Base-by-base conservation (phyloP, 225 moss, liverwort and hornwort species). In the Takakia lepidozioides region DNA sequence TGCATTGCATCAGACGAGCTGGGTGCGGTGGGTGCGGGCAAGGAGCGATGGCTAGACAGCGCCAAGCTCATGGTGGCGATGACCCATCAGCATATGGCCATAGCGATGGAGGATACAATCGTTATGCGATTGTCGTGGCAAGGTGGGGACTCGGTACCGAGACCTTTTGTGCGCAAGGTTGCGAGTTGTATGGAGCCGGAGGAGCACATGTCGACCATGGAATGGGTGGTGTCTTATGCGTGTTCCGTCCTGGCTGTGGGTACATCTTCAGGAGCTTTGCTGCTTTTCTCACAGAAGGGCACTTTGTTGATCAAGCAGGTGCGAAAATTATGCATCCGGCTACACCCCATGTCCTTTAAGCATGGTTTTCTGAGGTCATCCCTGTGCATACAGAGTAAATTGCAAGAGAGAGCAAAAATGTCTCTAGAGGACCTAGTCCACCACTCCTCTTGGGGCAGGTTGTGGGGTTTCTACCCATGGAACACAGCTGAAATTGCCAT, bases 271-370 rank as follows among this genome's bases (percentile, higher is more conserved):
- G 91, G 98, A 42, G 91, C 85, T 48, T 72, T 91, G 23, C 52
- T 91, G 41, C 59, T 99, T 0, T 99, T 87, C 52, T 83, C 85
- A 28, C 56, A 67, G 42, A 66, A 63, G 41, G 98, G 87, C 32
- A 74, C 58, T 43, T 69, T 87, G 28, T 59, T 98, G 45, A 72
- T 98, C 39, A 91, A 85, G 57, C 90, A 98, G 90, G 90, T 80
- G 38, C 18, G n/a, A n/a, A n/a, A n/a, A n/a, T n/a, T n/a, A n/a
- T n/a, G n/a, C n/a, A n/a, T n/a, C n/a, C n/a, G n/a, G n/a, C n/a
- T n/a, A n/a, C n/a, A n/a, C n/a, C n/a, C n/a, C n/a, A n/a, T n/a
- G n/a, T n/a, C n/a, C n/a, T n/a, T n/a, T n/a, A n/a, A n/a, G n/a
- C n/a, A n/a, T n/a, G n/a, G n/a, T n/a, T n/a, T n/a, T n/a, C n/a